Evolutionary conservation across 2,329 filamentous ascomycete genomes (phyloP).

Genomic region (Fusarium phyllophilum): DNA sequence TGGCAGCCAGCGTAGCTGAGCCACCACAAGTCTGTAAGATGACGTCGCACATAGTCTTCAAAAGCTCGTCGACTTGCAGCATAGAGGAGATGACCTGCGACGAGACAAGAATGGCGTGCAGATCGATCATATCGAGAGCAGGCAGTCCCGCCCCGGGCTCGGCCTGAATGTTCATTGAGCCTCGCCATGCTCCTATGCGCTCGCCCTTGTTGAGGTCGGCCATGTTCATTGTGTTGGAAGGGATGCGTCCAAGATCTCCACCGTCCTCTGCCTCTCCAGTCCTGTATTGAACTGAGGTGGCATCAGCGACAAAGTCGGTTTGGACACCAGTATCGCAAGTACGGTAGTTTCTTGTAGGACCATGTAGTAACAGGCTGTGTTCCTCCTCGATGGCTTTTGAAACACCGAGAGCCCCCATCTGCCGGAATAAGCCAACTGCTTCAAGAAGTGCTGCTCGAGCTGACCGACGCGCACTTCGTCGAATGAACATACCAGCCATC

Average conservation of each 20-base stretch:
- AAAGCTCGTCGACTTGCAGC: conserved; percentile 76
- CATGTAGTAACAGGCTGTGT: conserved; percentile 73
- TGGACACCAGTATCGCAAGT: conserved; percentile 74
- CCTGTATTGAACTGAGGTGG: conserved; percentile 62
- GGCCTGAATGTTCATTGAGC: conserved; percentile 64
- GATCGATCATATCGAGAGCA: conserved; percentile 83
- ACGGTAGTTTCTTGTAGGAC: conserved; percentile 66
- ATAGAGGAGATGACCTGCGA: conserved; percentile 85
- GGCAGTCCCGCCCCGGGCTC: conserved; percentile 72
- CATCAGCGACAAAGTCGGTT: conserved; percentile 74
- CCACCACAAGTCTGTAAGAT: conserved; percentile 81
- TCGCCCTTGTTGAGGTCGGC: conserved; percentile 63
- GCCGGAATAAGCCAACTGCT: conserved; percentile 73
- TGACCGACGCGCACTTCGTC: conserved; percentile 71
- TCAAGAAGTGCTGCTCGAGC: conserved; percentile 76
- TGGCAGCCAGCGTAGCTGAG: conserved; percentile 75
- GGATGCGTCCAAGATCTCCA: conserved; percentile 54
- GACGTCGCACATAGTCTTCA: conserved; percentile 84
- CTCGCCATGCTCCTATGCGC: conserved; percentile 71
- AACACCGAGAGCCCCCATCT: conserved; percentile 75
- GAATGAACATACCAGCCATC: conserved; percentile 76
- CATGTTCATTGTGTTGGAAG: conserved; percentile 54
- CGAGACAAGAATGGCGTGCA: conserved; percentile 80
- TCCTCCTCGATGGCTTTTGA: conserved; percentile 74
- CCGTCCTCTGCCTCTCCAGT: conserved; percentile 57